Percentiles rank a stretch among this genome's conserved stretches.
Conservation (phyloP, 345 rosid genomes). For the Boechera divaricarpa region DNA sequence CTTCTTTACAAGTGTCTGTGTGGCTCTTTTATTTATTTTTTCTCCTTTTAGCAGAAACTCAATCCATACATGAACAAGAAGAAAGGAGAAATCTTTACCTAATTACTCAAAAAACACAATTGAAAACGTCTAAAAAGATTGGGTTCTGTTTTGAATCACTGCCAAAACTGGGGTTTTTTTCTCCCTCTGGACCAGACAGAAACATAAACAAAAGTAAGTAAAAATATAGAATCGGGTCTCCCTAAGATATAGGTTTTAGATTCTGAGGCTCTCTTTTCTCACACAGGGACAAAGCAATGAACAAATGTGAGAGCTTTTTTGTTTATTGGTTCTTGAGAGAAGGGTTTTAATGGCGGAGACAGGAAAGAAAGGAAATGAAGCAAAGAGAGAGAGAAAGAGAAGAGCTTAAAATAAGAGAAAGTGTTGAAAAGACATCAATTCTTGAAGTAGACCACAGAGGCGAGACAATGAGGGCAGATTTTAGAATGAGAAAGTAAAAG, state of each 20-base stretch:
- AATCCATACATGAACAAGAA: conserved; percentile 31
- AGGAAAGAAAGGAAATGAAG: conserved; percentile 15
- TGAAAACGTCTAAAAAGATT: no score
- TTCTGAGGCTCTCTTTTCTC: conserved; percentile 1
- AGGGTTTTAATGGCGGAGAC: conserved; percentile 39
- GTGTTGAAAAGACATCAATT: conserved; percentile 67
- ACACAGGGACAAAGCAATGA: conserved; percentile 27
- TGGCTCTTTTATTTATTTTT: conserved; percentile 33
- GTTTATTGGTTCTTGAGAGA: conserved; percentile 33
- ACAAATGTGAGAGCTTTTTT: conserved; percentile 39
- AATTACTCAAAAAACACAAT: conserved; percentile 1
- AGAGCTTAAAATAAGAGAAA: conserved; percentile 63
- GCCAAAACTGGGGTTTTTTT: background rate
- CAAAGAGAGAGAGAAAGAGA: conserved; percentile 37
- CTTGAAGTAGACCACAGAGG: conserved; percentile 68
- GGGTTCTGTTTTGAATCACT: conserved; percentile 22
- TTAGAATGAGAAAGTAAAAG: conserved; percentile 43
- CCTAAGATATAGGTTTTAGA: conserved; percentile 20
- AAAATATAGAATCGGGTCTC: conserved; percentile 11
- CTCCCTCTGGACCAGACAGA: conserved; percentile 29
- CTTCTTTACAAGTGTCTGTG: conserved; percentile 48
- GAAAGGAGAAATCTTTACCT: conserved; percentile 14
- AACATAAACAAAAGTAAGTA: conserved; percentile 11
- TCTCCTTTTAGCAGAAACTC: conserved; percentile 33
- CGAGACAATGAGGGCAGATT: conserved; percentile 55